Conservation (phyloP, 73 alveolate genomes). For the Diophrys sp. region DNA sequence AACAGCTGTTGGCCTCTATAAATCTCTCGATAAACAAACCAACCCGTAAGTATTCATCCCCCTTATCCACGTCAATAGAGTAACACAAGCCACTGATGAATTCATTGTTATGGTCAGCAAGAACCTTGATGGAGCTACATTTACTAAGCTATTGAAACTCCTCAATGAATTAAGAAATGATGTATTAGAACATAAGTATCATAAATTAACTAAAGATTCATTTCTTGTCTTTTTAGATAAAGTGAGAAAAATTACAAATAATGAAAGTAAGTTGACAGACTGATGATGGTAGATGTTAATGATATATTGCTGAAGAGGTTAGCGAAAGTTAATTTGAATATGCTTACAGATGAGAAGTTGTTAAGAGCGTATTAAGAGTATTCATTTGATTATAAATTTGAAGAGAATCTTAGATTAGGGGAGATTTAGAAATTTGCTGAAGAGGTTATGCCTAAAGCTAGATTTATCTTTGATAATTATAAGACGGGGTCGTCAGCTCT, state of each 20-base stretch:
- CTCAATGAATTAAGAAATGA: slow-evolving; percentile 27
- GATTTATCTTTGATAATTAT: slow-evolving; percentile 50
- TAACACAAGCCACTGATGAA: slow-evolving; percentile 20
- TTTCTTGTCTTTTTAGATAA: slow-evolving; percentile 55
- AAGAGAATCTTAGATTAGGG: slow-evolving; percentile 50
- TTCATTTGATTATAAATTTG: slow-evolving; percentile 48
- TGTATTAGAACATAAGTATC: slow-evolving; percentile 37
- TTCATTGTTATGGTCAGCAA: slow-evolving; percentile 19
- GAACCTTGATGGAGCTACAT: slow-evolving; percentile 34
- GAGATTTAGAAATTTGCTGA: slow-evolving; percentile 53
- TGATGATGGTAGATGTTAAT: background rate
- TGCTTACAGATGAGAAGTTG: slow-evolving; percentile 15
- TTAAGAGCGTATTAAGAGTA: slow-evolving; percentile 31
- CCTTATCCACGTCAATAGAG: background rate
- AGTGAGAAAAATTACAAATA: slow-evolving; percentile 30
- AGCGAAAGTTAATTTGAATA: slow-evolving; percentile 9
- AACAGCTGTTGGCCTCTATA: slow-evolving; percentile 31
- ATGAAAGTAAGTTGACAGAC: slow-evolving; percentile 10
- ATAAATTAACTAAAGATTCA: slow-evolving; percentile 51
- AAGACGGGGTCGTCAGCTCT: background rate
- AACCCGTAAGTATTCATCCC: background rate
- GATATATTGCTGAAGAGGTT: slow-evolving; percentile 9
- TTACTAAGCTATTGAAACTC: slow-evolving; percentile 33
- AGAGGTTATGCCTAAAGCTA: slow-evolving; percentile 51
- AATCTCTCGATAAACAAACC: slow-evolving; percentile 2